Conservation (phyloP, 2,329 filamentous ascomycete species). For the Penicillium sp. region DNA sequence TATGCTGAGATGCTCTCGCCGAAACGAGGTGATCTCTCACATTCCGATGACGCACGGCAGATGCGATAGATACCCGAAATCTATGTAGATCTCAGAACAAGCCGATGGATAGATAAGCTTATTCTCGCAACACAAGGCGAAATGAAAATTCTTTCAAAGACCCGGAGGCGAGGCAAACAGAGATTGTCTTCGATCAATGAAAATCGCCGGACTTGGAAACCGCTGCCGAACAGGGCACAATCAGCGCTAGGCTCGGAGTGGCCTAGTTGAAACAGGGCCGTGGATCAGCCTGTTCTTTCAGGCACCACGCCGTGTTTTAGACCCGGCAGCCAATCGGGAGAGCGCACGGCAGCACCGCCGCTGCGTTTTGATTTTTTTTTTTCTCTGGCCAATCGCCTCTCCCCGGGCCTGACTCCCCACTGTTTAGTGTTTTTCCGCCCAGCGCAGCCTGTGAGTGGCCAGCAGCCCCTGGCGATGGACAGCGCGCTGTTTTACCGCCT, state of each 20-base stretch:
- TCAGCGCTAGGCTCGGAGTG: not conserved
- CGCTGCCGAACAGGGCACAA: not conserved
- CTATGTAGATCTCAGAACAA: not conserved
- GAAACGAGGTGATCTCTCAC: not conserved
- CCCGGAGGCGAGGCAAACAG: not conserved
- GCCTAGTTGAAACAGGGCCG: not conserved
- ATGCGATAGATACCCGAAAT: not conserved
- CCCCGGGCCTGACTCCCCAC: not conserved
- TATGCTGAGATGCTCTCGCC: no score
- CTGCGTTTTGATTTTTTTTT: not conserved
- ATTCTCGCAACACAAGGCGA: not conserved
- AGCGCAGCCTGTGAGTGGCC: not conserved
- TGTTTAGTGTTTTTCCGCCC: not conserved
- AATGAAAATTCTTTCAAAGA: no score
- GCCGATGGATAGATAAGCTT: slow-evolving; percentile 6
- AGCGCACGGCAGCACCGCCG: not conserved
- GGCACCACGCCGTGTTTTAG: not conserved
- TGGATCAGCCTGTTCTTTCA: slow-evolving; percentile 9
- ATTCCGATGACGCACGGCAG: not conserved
- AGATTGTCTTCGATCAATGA: not conserved
- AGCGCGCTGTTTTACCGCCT: no score
- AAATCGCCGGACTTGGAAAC: slow-evolving; percentile 13
- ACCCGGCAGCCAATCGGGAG: not conserved
- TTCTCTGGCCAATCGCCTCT: not conserved
- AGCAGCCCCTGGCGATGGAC: not conserved